phyloP scores from a whole-genome alignment of 345 rosid genomes.

The Eucalyptus shirleyi region DNA sequence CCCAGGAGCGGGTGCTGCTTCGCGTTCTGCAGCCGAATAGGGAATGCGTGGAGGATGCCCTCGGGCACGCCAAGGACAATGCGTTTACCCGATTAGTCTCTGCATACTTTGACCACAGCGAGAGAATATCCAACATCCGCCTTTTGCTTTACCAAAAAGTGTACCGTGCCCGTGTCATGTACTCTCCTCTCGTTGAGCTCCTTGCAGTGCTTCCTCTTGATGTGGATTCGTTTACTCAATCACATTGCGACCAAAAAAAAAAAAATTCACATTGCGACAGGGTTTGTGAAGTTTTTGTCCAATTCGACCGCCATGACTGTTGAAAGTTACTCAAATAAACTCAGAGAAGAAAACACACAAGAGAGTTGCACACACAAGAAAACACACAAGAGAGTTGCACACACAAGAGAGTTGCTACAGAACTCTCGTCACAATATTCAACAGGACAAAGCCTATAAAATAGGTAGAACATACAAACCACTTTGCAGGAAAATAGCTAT shows the following conservation, averaged over 20 bases:
- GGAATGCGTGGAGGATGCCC: constrained; percentile 43
- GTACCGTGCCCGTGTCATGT: constrained; percentile 29
- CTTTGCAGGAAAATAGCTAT: no score
- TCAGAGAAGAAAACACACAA: no score
- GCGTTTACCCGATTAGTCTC: constrained; percentile 39
- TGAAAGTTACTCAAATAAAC: no score
- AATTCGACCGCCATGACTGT: no score
- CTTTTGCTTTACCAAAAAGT: constrained; percentile 36
- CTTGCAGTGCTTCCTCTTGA: constrained; percentile 35
- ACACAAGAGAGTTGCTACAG: no score
- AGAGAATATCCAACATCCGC: constrained; percentile 36
- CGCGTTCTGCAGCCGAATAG: constrained; percentile 41
- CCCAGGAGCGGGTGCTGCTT: constrained; percentile 9
- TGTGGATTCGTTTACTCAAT: constrained; percentile 12
- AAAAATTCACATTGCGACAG: no score
- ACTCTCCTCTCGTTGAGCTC: constrained; percentile 32
- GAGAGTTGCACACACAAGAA: no score
- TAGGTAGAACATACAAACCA: no score
- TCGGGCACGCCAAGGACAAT: constrained; percentile 17
- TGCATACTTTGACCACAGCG: constrained; percentile 53
- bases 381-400: no score
- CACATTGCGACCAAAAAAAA: constrained; percentile 15
- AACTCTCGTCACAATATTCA: no score
- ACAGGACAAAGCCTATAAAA: no score
- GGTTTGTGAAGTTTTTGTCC: no score